Base-by-base conservation (phyloP, 2,329 filamentous ascomycete species). In the Dothistroma pini region DNA sequence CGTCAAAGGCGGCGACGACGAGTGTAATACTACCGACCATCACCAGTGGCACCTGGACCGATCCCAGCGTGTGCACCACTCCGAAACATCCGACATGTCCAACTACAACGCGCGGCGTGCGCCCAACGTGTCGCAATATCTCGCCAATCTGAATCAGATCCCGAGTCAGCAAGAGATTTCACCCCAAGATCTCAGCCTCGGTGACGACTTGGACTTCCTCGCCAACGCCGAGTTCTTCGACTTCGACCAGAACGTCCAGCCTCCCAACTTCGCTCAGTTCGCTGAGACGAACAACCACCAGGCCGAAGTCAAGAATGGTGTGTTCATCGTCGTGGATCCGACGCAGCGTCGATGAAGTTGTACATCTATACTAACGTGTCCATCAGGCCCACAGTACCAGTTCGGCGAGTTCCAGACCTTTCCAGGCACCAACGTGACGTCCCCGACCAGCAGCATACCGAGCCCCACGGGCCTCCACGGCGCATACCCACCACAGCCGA, bases 61-160 rank as follows among this genome's bases (percentile, higher is more conserved):
- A 4, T 19, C 41, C 4, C 41, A 44, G 41, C 41, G 41, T 44
- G 41, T n/a, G 16, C n/a, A 19, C 11, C 35, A 38, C 41, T 19
- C 41, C 41, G 41, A 44, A 44, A 44, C n/a, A 44, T 29, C 52
- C 52, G 56, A 34, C 60, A 92, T 92, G 89, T 86, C 90, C 75
- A 92, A 86, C 83, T 87, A 84, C 77, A 87, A 84, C 76, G 88
- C 87, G 72, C 89, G 91, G 64, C 87, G 89, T 73, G 89, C 85
- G 70, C 89, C 90, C 72, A 96, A 96, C 76, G 90, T 96, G 78
- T 92, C 91, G 72, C 89, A 92, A 73, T 96, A 95, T 79, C 83
- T 97, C 67, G 89, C 90, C 71, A 89, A 93, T 69, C 82, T 97
- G 71, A 96, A 96, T 80, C 85, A 83, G 51, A 80, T 88, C 59